A percentile compares a stretch with the other conserved stretches of the same genome.
phyloP scores from a whole-genome alignment of 352 stramenopile genomes.

The Globisporangium middletonii region DNA sequence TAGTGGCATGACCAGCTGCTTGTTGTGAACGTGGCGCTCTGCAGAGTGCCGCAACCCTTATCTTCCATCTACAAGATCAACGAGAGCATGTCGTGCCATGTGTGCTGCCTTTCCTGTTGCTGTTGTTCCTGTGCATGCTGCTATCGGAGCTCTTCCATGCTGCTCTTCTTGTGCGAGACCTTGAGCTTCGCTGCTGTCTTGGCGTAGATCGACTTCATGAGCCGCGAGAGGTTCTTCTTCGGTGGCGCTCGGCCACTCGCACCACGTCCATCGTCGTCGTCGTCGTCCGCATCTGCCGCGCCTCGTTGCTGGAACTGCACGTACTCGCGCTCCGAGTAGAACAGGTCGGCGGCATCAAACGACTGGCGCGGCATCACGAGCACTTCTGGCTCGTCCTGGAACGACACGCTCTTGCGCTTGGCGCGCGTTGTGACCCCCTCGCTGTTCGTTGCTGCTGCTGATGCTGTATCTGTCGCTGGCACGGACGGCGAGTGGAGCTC shows the following conservation, averaged over 20 bases:
- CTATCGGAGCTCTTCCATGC: slow-evolving; percentile 20
- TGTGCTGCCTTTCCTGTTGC: not conserved
- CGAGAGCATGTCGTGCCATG: not conserved
- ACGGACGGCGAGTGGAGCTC: not conserved
- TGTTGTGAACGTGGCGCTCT: no score
- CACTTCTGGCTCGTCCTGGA: slow-evolving; percentile 44
- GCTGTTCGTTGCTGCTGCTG: not conserved
- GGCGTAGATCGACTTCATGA: slow-evolving; percentile 47
- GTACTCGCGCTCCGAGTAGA: slow-evolving; percentile 53
- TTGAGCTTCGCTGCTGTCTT: slow-evolving; percentile 52
- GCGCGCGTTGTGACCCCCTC: not conserved
- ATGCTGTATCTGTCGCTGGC: not conserved
- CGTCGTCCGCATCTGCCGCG: not conserved
- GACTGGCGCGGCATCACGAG: slow-evolving; percentile 34
- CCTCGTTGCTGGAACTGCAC: slow-evolving; percentile 43
- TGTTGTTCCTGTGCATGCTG: not conserved
- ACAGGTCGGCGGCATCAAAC: slow-evolving; percentile 44
- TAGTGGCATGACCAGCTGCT: no score
- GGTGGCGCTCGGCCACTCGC: slow-evolving; percentile 3
- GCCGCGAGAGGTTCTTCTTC: slow-evolving; percentile 34
- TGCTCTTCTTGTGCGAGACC: slow-evolving; percentile 31
- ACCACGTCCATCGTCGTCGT: not conserved
- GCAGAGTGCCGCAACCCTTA: no score
- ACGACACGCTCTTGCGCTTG: slow-evolving; percentile 46
- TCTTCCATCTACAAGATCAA: no score